Evolutionary conservation across 1,139 yeast species (phyloP).

Genomic region (Hansenula lynferdii): DNA sequence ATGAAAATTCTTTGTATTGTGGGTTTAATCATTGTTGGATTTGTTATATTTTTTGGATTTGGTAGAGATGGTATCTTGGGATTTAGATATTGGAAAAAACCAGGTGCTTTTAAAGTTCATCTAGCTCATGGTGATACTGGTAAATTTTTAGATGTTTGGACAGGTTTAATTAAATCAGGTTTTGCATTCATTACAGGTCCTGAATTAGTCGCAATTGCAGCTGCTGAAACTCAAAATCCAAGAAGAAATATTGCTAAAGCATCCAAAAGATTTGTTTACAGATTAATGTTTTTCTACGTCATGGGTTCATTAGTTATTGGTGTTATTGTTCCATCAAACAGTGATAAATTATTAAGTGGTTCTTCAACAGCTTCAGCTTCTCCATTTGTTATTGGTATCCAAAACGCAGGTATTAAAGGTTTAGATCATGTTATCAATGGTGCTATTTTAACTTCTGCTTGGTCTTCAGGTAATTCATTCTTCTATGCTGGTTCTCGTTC

Average conservation of each 20-base stretch:
- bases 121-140: conserved; percentile 55
- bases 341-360: conserved; percentile 40
- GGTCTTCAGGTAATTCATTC: conserved; percentile 58
- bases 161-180: conserved; percentile 53
- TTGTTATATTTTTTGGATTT: conserved; percentile 81
- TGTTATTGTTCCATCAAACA: conserved; percentile 47
- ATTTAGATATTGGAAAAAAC: conserved; percentile 58
- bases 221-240: conserved; percentile 74
- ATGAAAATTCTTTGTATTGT: conserved; percentile 65
- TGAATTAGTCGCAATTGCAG: conserved; percentile 73
- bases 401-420: conserved; percentile 36
- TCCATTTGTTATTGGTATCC: conserved; percentile 50
- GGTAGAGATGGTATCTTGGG: conserved; percentile 72
- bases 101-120: conserved; percentile 51
- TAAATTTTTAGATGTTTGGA: conserved; percentile 62
- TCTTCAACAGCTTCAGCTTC: conserved; percentile 45
- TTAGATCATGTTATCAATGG: conserved; percentile 54
- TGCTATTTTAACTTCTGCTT: conserved; percentile 45
- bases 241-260: conserved; percentile 68
- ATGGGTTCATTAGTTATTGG: conserved; percentile 54
- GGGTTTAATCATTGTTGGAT: conserved; percentile 66
- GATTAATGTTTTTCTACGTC: conserved; percentile 64
- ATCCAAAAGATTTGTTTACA: conserved; percentile 63
- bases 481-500: conserved; percentile 55
- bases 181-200: conserved; percentile 75